These are phyloP conservation scores for Gypsophila paniculata DNA, from an alignment of 179 eudicot genomes.

Conservation along the genomic window DNA sequence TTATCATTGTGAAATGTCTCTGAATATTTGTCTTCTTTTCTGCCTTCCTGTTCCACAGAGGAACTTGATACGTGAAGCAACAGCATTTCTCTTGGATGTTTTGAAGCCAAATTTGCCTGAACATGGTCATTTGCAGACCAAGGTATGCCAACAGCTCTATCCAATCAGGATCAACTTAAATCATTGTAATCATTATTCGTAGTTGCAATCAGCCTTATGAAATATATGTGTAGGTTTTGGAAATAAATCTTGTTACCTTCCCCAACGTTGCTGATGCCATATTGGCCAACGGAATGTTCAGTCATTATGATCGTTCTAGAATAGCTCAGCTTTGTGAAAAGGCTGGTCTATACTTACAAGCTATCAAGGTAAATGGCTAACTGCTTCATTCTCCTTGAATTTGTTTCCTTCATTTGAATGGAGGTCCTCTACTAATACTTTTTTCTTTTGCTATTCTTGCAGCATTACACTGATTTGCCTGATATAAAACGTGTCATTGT, in stretches of 20 bases:
- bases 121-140: conserved; percentile 84
- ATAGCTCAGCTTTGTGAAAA: conserved; percentile 92
- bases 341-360: conserved; percentile 83
- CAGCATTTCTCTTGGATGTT: conserved; percentile 89
- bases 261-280: conserved; percentile 98
- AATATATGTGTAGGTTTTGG: conserved; percentile 56
- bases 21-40: background rate
- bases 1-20: background rate
- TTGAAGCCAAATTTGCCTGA: conserved; percentile 91
- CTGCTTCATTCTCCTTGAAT: background rate
- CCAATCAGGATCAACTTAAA: background rate
- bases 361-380: conserved; percentile 54
- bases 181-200: background rate
- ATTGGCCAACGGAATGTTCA: conserved; percentile 89
- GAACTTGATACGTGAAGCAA: conserved; percentile 98
- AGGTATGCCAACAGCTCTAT: conserved; percentile 38
- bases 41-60: conserved; percentile 40
- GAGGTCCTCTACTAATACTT: background rate
- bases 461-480: conserved; percentile 84
- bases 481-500: conserved; percentile 94
- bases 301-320: conserved; percentile 88
- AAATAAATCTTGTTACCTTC: conserved; percentile 85
- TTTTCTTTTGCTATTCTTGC: conserved; percentile 23
- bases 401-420: background rate
- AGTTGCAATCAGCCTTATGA: conserved; percentile 11